Evolutionary conservation across 1,139 yeast genomes (phyloP).

Genomic region (Pichia sp.): DNA sequence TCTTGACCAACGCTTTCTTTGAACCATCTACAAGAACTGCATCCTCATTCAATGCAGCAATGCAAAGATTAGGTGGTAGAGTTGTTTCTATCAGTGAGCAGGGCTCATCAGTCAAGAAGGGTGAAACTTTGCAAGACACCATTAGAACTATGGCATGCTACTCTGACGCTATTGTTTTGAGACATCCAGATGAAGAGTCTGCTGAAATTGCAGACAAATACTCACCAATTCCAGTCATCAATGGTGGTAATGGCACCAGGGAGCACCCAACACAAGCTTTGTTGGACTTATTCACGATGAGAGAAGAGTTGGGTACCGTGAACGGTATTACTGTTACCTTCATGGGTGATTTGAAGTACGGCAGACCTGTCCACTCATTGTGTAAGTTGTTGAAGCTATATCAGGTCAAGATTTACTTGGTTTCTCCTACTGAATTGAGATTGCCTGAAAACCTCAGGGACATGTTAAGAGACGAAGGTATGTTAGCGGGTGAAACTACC

Average conservation of each 20-base stretch:
- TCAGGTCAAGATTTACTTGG: conserved; percentile 89
- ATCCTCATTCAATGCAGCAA: conserved; percentile 96
- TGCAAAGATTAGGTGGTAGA: conserved; percentile 99
- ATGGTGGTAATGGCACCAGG: conserved; percentile 96
- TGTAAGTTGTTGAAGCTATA: conserved; percentile 86
- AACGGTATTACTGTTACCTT: conserved; percentile 97
- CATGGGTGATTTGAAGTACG: conserved; percentile 98
- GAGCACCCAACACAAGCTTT: conserved; percentile 99
- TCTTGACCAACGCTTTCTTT: conserved; percentile 91
- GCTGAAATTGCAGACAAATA: conserved; percentile 94
- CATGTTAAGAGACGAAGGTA: conserved; percentile 56
- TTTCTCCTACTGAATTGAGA: conserved; percentile 81
- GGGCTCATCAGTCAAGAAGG: conserved; percentile 91
- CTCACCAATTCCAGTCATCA: conserved; percentile 94
- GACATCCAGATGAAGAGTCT: conserved; percentile 91
- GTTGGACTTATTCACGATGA: conserved; percentile 92
- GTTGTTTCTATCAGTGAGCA: conserved; percentile 81
- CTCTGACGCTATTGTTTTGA: conserved; percentile 92
- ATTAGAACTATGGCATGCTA: conserved; percentile 91
- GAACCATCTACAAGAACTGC: conserved; percentile 98
- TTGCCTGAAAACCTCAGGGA: conserved; percentile 69
- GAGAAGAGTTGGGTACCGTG: conserved; percentile 98
- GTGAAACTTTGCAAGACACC: conserved; percentile 97
- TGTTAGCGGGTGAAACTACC: conserved; percentile 68
- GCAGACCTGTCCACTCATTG: conserved; percentile 97